phyloP scores from a whole-genome alignment of 371 early-diverging fungal genomes.

The Lichtheimia hyalospora region DNA sequence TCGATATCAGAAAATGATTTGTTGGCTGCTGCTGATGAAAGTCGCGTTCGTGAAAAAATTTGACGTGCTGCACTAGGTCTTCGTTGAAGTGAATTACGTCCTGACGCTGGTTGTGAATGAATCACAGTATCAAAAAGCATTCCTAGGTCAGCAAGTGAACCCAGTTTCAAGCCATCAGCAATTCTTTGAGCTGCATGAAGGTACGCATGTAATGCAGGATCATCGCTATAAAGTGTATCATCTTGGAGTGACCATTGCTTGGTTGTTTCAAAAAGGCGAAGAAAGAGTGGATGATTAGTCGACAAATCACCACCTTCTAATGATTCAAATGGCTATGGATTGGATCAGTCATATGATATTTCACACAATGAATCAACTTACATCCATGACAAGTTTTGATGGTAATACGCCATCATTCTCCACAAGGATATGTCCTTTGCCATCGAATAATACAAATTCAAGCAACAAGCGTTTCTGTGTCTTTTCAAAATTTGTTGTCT shows the following conservation, averaged over 20 bases:
- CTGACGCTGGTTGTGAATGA: slow-evolving; percentile 16
- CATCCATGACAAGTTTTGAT: slow-evolving; percentile 14
- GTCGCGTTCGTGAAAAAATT: neutral
- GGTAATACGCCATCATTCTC: slow-evolving; percentile 40
- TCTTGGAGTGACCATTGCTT: slow-evolving; percentile 17
- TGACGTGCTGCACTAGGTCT: slow-evolving; percentile 1
- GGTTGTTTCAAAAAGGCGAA: slow-evolving; percentile 21
- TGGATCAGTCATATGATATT: neutral
- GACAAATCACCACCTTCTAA: slow-evolving; percentile 6
- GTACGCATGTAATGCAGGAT: slow-evolving; percentile 4
- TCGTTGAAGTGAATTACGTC: neutral
- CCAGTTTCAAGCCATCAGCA: slow-evolving; percentile 19
- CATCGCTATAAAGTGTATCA: neutral
- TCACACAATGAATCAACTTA: no score
- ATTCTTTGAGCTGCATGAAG: slow-evolving; percentile 25
- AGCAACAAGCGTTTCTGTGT: slow-evolving; percentile 25
- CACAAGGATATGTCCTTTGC: slow-evolving; percentile 39
- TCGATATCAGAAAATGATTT: neutral
- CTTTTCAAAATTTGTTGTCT: slow-evolving; percentile 12
- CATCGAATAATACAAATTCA: slow-evolving; percentile 35
- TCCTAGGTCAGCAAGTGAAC: slow-evolving; percentile 23
- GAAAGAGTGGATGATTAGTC: slow-evolving; percentile 28
- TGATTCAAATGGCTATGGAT: neutral
- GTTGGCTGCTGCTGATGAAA: neutral
- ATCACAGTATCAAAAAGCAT: slow-evolving; percentile 32